phyloP scores from a whole-genome alignment of 179 eudicot species.

The Camellia oleifera region DNA sequence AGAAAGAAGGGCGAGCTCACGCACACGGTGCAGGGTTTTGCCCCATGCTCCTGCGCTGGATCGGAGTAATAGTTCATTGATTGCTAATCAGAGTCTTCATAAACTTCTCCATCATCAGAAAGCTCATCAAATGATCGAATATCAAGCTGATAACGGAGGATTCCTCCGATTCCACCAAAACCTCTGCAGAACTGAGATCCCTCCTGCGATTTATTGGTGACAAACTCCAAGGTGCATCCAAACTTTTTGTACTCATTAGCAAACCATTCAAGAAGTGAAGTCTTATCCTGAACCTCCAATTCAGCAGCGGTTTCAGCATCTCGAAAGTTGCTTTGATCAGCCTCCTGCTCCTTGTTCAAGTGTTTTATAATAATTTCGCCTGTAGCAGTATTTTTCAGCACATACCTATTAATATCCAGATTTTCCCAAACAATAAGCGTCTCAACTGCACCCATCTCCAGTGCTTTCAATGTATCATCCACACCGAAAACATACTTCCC shows the following conservation, averaged over 20 bases:
- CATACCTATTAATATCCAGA: slow-evolving; percentile 18
- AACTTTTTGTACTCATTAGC: slow-evolving; percentile 19
- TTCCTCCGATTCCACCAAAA: slow-evolving; percentile 31
- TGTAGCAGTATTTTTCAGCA: slow-evolving; percentile 4
- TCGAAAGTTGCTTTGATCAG: slow-evolving; percentile 17
- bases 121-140: slow-evolving; percentile 23
- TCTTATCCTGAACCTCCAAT: slow-evolving; percentile 21
- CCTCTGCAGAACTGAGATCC: slow-evolving; percentile 32
- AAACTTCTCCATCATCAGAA: slow-evolving; percentile 23
- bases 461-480: slow-evolving; percentile 23
- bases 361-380: slow-evolving; percentile 23
- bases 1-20: slow-evolving; percentile 18
- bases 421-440: slow-evolving; percentile 31
- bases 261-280: slow-evolving; percentile 26
- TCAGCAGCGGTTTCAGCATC: slow-evolving; percentile 12
- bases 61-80: slow-evolving; percentile 19
- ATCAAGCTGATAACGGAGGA: slow-evolving; percentile 31
- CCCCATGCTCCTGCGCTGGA: slow-evolving; percentile 20
- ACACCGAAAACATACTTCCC: slow-evolving; percentile 32
- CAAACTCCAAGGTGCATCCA: slow-evolving; percentile 26
- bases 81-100: slow-evolving; percentile 27
- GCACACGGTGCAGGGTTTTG: slow-evolving; percentile 18
- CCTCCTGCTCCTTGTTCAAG: slow-evolving; percentile 22
- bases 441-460: slow-evolving; percentile 31
- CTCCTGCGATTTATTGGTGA: slow-evolving; percentile 28